Conservation (phyloP, 805 yeast genomes). For the Ogataea parapolymorpha region DNA sequence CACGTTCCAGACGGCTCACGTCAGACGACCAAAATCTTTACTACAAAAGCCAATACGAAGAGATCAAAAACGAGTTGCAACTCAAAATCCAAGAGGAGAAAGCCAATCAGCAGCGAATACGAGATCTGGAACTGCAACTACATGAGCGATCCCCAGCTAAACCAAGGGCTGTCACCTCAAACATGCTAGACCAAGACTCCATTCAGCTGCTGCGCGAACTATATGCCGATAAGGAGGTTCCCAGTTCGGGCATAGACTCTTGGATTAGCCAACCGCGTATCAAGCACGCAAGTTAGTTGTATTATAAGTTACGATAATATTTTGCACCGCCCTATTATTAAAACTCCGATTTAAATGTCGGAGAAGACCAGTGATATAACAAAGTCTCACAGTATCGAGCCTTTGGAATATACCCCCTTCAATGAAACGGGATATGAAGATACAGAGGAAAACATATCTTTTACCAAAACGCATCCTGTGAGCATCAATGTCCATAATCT, state of each 20-base stretch:
- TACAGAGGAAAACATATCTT: constrained; percentile 16
- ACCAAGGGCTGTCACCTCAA: constrained; percentile 2
- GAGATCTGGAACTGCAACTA: constrained; percentile 6
- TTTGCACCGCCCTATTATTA: neutral
- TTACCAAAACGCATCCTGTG: constrained; percentile 22
- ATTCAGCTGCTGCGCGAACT: constrained; percentile 14
- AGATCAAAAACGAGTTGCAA: constrained; percentile 12
- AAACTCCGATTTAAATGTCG: neutral
- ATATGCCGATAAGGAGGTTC: constrained; percentile 15
- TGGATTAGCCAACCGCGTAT: constrained; percentile 20
- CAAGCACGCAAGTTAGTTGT: neutral
- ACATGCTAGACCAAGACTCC: constrained; percentile 18
- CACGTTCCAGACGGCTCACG: constrained; percentile 3
- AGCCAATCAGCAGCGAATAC: constrained; percentile 5
- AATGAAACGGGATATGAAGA: neutral
- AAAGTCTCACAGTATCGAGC: neutral
- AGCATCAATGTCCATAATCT: constrained; percentile 26
- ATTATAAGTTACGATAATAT: no score
- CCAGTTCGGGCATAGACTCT: constrained; percentile 7
- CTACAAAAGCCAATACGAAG: constrained; percentile 19
- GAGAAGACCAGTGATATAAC: neutral
- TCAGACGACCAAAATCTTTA: constrained; percentile 11
- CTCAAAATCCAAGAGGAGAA: constrained; percentile 13
- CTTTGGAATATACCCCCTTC: neutral
- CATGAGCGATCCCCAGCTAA: neutral